phyloP scores from a whole-genome alignment of 768 basidiomycete genomes.

The Tricholoma sp. region DNA sequence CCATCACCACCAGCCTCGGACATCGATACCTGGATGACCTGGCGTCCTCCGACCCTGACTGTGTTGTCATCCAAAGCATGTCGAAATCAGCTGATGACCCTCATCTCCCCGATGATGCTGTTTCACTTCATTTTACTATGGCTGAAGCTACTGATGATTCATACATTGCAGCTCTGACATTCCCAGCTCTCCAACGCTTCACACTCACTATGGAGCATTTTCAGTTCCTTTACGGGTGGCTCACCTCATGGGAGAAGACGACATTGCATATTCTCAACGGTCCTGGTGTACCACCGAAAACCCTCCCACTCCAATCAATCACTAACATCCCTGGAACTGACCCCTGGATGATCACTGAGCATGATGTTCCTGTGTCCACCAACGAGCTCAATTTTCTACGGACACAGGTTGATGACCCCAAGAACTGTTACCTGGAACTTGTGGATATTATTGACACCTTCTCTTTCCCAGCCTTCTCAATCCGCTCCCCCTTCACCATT shows the following conservation, averaged over 20 bases:
- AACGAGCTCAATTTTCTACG: slow-evolving; percentile 18
- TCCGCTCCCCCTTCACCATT: slow-evolving; percentile 13
- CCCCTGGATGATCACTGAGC: no score
- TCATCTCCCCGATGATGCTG: slow-evolving; percentile 9
- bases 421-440: slow-evolving; percentile 6
- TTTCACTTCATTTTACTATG: slow-evolving; percentile 11
- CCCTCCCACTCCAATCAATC: slow-evolving; percentile 1
- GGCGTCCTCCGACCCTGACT: no score
- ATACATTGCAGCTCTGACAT: slow-evolving; percentile 1
- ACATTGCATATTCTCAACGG: no score
- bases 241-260: no score
- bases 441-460: slow-evolving; percentile 15
- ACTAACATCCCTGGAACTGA: neutral
- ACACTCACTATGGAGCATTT: neutral
- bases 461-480: slow-evolving; percentile 14
- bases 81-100: no score
- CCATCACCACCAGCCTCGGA: neutral
- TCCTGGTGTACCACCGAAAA: neutral
- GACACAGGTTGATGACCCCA: slow-evolving; percentile 15
- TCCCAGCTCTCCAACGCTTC: slow-evolving; percentile 1
- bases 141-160: slow-evolving; percentile 22
- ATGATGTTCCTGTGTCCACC: no score
- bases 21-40: neutral
- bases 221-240: neutral
- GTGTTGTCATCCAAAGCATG: no score